phyloP scores from a whole-genome alignment of 2,329 filamentous ascomycete genomes.

The Penicillium janthinellum region DNA sequence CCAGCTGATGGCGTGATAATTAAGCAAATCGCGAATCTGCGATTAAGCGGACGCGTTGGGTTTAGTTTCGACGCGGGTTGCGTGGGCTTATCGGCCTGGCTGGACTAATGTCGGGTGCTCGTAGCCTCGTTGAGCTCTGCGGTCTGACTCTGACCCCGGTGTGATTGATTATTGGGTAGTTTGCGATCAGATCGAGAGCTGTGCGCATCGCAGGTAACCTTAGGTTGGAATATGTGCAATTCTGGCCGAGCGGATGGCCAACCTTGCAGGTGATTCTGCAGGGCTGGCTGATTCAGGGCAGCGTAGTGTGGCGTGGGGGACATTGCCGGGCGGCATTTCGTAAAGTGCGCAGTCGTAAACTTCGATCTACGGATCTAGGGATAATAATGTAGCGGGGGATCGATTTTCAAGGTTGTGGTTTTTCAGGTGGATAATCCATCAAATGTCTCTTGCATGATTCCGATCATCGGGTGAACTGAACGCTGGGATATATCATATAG shows the following conservation, averaged over 20 bases:
- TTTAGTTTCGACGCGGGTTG: neutral
- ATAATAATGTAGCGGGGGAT: too few relatives aligned
- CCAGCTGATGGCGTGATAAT: constrained; percentile 21
- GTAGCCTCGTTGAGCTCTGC: neutral
- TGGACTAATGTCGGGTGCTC: neutral
- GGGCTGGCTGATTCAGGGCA: neutral
- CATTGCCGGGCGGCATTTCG: neutral
- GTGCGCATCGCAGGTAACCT: neutral
- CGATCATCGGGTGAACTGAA: too few relatives aligned
- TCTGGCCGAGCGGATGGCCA: neutral
- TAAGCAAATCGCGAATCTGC: constrained; percentile 18
- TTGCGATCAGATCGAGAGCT: neutral
- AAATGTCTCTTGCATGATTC: too few relatives aligned
- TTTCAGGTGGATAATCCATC: too few relatives aligned
- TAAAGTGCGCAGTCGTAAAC: too few relatives aligned
- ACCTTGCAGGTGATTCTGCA: neutral
- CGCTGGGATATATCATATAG: too few relatives aligned
- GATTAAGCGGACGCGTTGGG: neutral
- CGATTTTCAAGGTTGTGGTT: too few relatives aligned
- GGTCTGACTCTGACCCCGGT: neutral
- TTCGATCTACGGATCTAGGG: too few relatives aligned
- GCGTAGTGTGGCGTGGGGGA: neutral
- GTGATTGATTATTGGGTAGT: neutral
- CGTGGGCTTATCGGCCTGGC: neutral
- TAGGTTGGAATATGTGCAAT: neutral